These are phyloP conservation scores for Emericellopsis terricola DNA, from an alignment of 495 filamentous ascomycete species.

Conservation along the genomic window DNA sequence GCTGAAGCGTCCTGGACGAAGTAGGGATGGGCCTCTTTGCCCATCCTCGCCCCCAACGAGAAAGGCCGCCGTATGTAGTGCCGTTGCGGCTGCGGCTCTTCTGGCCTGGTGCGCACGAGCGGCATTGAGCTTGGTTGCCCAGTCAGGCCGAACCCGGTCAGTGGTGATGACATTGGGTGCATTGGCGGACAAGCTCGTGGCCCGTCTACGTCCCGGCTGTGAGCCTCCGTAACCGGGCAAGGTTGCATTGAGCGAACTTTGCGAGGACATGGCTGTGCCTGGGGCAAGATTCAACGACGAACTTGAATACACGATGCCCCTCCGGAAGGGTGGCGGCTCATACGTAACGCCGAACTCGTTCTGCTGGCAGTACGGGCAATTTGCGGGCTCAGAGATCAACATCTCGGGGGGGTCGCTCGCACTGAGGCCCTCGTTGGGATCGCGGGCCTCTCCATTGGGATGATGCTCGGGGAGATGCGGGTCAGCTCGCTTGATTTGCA, in stretches of 20 bases:
- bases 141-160: conserved; percentile 82
- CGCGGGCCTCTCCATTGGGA: conserved; percentile 31
- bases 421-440: conserved; percentile 15
- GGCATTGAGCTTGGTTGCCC: conserved; percentile 74
- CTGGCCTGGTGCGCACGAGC: conserved; percentile 71
- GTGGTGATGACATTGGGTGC: conserved; percentile 76
- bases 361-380: conserved; percentile 89
- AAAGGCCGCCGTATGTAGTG: conserved; percentile 87
- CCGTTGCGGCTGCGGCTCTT: conserved; percentile 82
- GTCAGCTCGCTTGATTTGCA: conserved; percentile 94
- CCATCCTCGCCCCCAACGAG: conserved; percentile 51
- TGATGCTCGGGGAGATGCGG: conserved; percentile 88
- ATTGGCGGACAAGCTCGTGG: conserved; percentile 66
- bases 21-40: conserved; percentile 23
- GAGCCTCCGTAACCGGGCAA: conserved; percentile 16
- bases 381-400: conserved; percentile 78
- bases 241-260: conserved; percentile 30
- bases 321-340: conserved; percentile 69
- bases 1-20: conserved; percentile 24
- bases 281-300: conserved; percentile 17
- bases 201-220: conserved; percentile 36
- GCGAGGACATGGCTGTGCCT: conserved; percentile 53
- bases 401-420: conserved; percentile 37
- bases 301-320: conserved; percentile 57
- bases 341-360: conserved; percentile 92